Evolutionary conservation across 2,329 filamentous ascomycete genomes (phyloP).

Genomic region (Achaetomium macrosporum): DNA sequence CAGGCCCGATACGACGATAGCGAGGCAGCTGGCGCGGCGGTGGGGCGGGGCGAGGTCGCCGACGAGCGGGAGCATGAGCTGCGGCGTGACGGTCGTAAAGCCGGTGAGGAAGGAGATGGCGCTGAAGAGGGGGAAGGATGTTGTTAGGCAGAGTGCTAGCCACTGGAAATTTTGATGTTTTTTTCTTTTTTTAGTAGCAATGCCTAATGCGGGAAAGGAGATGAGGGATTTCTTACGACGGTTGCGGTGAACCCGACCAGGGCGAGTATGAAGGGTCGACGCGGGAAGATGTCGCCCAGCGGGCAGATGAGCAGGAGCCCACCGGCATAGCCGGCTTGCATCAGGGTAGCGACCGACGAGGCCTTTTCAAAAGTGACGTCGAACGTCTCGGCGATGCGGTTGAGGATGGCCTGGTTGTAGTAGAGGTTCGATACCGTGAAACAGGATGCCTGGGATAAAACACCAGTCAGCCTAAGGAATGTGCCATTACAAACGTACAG

Average conservation of each 20-base stretch:
- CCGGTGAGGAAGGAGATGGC: slow-evolving; percentile 67
- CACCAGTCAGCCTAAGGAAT: neutral
- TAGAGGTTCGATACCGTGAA: slow-evolving; percentile 78
- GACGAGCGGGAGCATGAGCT: slow-evolving; percentile 73
- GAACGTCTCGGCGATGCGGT: slow-evolving; percentile 67
- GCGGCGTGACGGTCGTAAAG: slow-evolving; percentile 75
- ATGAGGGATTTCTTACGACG: slow-evolving; percentile 43
- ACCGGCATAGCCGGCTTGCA: slow-evolving; percentile 72
- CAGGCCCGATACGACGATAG: slow-evolving; percentile 69
- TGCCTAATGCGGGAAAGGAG: neutral
- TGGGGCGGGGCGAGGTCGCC: slow-evolving; percentile 68
- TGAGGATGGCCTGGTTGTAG: slow-evolving; percentile 74
- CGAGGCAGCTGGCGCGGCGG: slow-evolving; percentile 62
- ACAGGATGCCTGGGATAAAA: slow-evolving; percentile 40
- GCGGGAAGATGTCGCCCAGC: slow-evolving; percentile 62
- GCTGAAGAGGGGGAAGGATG: slow-evolving; percentile 57
- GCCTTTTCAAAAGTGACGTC: slow-evolving; percentile 63
- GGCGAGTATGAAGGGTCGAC: slow-evolving; percentile 62
- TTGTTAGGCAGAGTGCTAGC: slow-evolving; percentile 66
- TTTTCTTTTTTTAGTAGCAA: neutral
- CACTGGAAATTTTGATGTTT: slow-evolving; percentile 36
- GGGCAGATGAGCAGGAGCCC: slow-evolving; percentile 72
- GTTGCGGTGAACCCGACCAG: slow-evolving; percentile 64
- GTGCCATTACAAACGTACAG: neutral
- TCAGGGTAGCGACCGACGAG: slow-evolving; percentile 63